Evolutionary conservation across 352 stramenopile species (phyloP), one percentile per base, ranked within the genome.

Genomic region (Phytophthora citrophthora): DNA sequence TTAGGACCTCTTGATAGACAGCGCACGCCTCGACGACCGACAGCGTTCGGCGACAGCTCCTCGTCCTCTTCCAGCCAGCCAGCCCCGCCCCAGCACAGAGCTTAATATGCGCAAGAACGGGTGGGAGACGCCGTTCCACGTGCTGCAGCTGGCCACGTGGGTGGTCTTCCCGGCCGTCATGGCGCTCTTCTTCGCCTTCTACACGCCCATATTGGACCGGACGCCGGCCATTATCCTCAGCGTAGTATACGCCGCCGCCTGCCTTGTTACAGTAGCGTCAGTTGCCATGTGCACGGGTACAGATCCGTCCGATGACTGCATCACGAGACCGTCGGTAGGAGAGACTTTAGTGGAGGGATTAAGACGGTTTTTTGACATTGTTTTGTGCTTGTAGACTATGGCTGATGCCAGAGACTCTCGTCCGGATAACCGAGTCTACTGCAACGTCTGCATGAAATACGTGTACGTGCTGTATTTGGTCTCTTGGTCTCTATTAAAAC

Each of bases 361-460:
- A 16, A 52, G 13, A 18, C 26, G 4, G 18, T 6, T 39, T 54
- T n/a, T 9, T 65, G 53, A 24, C 55, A 31, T 9, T 48, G 29
- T 24, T 55, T 63, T 55, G 13, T 50, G 41, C 10, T 15, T 61
- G 43, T 47, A 81, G 73, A 77, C 70, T 5, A 68, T 74, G 50
- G 36, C 18, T 4, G 74, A 80, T 39, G 55, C 48, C 6, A 66
- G 52, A 32, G 76, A 71, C 32, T 72, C 67, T 20, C 71, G 45
- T 20, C 65, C 43, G 20, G 64, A 62, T 44, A 85, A 93, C 46
- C 73, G 86, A 43, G 82, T 93, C 24, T 95, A 93, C 70, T 95
- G 88, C 81, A 92, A 95, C 57, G 88, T 95, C 39, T 95, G 88
- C 68, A 89, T 87, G 68, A 82, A 90, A 86, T 93, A 91, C 54